These are phyloP conservation scores for Neonectria coccinea DNA, from an alignment of 2,329 filamentous ascomycete genomes.

Conservation along the genomic window DNA sequence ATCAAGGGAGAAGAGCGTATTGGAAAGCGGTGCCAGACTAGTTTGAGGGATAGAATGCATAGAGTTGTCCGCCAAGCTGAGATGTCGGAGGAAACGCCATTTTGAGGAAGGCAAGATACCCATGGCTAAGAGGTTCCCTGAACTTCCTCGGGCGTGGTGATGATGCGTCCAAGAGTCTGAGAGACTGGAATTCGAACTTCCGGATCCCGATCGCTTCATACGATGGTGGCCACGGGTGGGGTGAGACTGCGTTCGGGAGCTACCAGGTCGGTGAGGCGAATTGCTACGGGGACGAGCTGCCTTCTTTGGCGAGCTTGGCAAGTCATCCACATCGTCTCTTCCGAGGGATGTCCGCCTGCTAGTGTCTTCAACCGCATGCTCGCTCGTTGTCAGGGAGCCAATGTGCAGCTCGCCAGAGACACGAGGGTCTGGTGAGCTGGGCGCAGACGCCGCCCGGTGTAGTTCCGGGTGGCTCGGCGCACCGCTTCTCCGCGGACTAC, in stretches of 20 bases:
- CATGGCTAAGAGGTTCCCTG: slow-evolving; percentile 79
- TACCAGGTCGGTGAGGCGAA: slow-evolving; percentile 82
- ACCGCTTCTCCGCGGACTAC: slow-evolving; percentile 72
- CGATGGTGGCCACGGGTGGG: slow-evolving; percentile 78
- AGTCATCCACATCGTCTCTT: slow-evolving; percentile 61
- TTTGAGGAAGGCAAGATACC: slow-evolving; percentile 84
- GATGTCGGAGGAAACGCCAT: slow-evolving; percentile 93
- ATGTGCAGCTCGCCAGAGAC: slow-evolving; percentile 64
- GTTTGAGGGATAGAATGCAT: slow-evolving; percentile 81
- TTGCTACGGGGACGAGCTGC: slow-evolving; percentile 75
- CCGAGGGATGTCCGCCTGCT: slow-evolving; percentile 57
- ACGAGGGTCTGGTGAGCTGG: slow-evolving; percentile 69
- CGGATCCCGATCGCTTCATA: slow-evolving; percentile 87
- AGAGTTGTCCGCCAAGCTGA: slow-evolving; percentile 92
- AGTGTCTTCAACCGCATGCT: slow-evolving; percentile 59
- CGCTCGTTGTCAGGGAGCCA: slow-evolving; percentile 69
- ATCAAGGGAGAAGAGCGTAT: slow-evolving; percentile 91
- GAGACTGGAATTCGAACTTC: slow-evolving; percentile 87
- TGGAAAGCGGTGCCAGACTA: slow-evolving; percentile 84
- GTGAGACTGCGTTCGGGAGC: slow-evolving; percentile 77
- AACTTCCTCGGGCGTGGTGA: slow-evolving; percentile 73
- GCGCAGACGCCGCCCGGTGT: slow-evolving; percentile 75
- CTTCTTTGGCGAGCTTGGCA: slow-evolving; percentile 56
- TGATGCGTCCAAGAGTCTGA: slow-evolving; percentile 73
- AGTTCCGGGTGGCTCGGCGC: slow-evolving; percentile 74